Evolutionary conservation across 179 eudicot genomes (phyloP), one percentile per base, ranked within the genome.

Genomic region (Pouteria campechiana): DNA sequence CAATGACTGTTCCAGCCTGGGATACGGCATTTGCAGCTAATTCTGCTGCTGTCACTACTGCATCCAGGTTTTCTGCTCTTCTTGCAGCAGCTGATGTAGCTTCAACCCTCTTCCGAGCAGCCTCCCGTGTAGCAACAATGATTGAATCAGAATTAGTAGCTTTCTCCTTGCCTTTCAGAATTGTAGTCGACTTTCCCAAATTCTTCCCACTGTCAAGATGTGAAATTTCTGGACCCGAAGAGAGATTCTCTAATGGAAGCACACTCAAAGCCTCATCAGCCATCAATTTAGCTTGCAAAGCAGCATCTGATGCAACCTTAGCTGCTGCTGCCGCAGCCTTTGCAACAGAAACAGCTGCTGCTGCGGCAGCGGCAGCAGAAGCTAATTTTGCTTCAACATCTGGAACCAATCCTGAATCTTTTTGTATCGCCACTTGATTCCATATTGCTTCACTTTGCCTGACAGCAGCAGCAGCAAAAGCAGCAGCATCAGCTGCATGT

Each of bases 261-360:
- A 68, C 44, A 36, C 32, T 40, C 54, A 74, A 35, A 16, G 72
- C 93, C 44, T 92, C 96, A 36, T 80, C 89, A 37, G 86, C 94
- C 94, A 88, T 75, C 35, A 73, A 58, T 53, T 76, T 88, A 46
- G 93, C 93, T 64, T 83, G 93, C 41, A 74, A 38, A 7, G 93
- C 93, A 48, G 77, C 95, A 57, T 57, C 69, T 34, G 75, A 83
- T 27, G 96, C 99, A 63, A 92, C 52, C 65, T 67, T 70, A 14
- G 99, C 96, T 49, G 93, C 95, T 9, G 99, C 99, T 33, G 99
- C 88, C 3, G 99, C 99, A 1, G 81, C 96, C 64, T 74, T 88
- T 7, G 96, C 92, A 56, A 92, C 95, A 45, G 85, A 74, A 44
- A 89, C 85, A 51, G 99, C 93, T 20, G 96, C 96, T 19, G 89